Evolutionary conservation across 2,329 filamentous ascomycete species (phyloP).

Genomic region (Decorospora gaudefroyi): DNA sequence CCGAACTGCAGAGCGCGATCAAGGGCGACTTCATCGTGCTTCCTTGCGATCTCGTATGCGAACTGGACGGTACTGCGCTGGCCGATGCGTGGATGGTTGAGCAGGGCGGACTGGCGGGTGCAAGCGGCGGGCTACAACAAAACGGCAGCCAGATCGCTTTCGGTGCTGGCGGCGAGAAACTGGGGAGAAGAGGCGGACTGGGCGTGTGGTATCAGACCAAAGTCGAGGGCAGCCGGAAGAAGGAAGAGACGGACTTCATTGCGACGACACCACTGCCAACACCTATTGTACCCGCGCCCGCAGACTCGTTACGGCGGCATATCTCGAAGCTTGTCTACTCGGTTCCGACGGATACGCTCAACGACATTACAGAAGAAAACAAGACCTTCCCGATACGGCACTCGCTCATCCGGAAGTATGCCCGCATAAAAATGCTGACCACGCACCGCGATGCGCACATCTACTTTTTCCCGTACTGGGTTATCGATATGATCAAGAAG

Average conservation of each 20-base stretch:
- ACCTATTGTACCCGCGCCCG: conserved; percentile 61
- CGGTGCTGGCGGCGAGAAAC: conserved; percentile 59
- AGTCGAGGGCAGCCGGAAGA: conserved; percentile 75
- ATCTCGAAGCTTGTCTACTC: conserved; percentile 82
- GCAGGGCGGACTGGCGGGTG: conserved; percentile 68
- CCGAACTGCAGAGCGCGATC: conserved; percentile 77
- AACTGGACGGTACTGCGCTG: conserved; percentile 79
- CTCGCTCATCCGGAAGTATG: conserved; percentile 73
- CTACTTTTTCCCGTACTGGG: conserved; percentile 92
- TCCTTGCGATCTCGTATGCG: conserved; percentile 91
- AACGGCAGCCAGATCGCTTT: conserved; percentile 51
- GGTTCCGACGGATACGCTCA: conserved; percentile 85
- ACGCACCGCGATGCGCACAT: conserved; percentile 90
- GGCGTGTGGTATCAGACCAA: conserved; percentile 92
- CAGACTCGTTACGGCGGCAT: conserved; percentile 67
- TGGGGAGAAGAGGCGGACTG: conserved; percentile 74
- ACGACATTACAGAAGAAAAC: conserved; percentile 77
- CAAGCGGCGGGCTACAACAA: conserved; percentile 57
- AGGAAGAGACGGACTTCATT: conserved; percentile 91
- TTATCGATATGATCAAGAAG: conserved; percentile 77
- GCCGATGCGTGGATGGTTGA: conserved; percentile 92
- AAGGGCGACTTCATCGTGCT: conserved; percentile 86
- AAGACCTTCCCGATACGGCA: conserved; percentile 76
- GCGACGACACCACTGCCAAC: conserved; percentile 71
- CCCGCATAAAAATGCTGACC: conserved; percentile 77